Evolutionary conservation across 2,329 filamentous ascomycete genomes (phyloP), one percentile per base, ranked within the genome.

Genomic region (Stemphylium vesicarium): DNA sequence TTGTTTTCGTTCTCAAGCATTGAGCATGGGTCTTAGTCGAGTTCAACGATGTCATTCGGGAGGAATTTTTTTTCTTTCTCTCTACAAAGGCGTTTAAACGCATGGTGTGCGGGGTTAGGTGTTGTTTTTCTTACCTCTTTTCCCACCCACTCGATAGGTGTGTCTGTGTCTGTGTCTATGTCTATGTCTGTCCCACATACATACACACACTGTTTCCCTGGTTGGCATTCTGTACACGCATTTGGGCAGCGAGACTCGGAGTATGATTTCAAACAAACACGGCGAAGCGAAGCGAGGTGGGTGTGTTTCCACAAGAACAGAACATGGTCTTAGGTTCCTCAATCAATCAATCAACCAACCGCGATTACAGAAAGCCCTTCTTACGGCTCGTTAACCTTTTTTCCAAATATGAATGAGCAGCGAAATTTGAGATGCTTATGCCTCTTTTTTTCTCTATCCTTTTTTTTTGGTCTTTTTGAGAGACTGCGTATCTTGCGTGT

Each of bases 151-250:
- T 26, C 24, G n/a, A n/a, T n/a, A n/a, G n/a, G n/a, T n/a, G n/a
- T 26, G 2, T 26, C 24, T 4, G 6, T 26, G 8, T 29, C 26
- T 29, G 9, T 29, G 5, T 29, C 10, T 11, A 5, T 29, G 3
- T 2, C 26, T 29, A 3, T 29, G 26, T 11, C 26, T 29, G 26
- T 29, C 26, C 26, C 26, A 29, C 26, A 29, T 11, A 29, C 26
- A 24, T 8, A 24, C 22, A 20, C 20, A 20, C 20, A 20, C 20
- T 40, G 36, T 44, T 40, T n/a, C n/a, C n/a, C n/a, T n/a, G n/a
- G 48, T 26, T 33, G 49, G 50, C 53, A 53, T 56, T 45, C 38
- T 47, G 32, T 40, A 50, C 11, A 50, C 53, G 53, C 50, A 53
- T 56, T 43, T 41, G 53, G 38, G 20, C 20, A 53, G 53, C 50